phyloP scores from a whole-genome alignment of 768 basidiomycete species.

The Psilocybe subaeruginosa region DNA sequence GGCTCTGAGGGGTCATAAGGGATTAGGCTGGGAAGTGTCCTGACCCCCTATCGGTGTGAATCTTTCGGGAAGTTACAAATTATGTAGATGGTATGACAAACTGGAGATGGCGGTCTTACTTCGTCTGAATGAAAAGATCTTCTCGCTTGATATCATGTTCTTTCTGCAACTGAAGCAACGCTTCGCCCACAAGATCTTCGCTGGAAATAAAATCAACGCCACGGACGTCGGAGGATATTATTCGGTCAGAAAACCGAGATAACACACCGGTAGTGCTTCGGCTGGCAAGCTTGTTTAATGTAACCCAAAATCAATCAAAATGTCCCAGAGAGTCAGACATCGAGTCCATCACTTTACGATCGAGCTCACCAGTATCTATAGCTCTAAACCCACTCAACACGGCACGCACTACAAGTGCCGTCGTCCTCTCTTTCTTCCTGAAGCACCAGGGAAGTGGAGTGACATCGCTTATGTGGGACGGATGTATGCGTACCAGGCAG shows the following conservation, averaged over 20 bases:
- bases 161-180: conserved; percentile 56
- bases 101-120: conserved; percentile 41
- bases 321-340: neutral
- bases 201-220: conserved; percentile 33
- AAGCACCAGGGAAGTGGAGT: neutral
- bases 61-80: conserved; percentile 36
- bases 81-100: neutral
- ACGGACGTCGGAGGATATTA: too few species aligned
- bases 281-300: conserved; percentile 56
- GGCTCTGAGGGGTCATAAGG: conserved; percentile 67
- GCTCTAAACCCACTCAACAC: conserved; percentile 78
- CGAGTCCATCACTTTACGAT: neutral
- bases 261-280: conserved; percentile 69
- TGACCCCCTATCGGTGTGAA: conserved; percentile 79
- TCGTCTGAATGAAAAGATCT: conserved; percentile 80
- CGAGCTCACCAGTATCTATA: conserved; percentile 76
- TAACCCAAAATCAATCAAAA: neutral
- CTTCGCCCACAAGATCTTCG: conserved; percentile 82
- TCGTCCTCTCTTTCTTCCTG: conserved; percentile 81
- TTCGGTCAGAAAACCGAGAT: neutral
- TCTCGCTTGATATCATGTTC: conserved; percentile 67
- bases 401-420: conserved; percentile 68
- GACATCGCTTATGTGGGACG: neutral
- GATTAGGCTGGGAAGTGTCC: conserved; percentile 64
- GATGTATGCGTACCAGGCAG: conserved; percentile 51